A percentile compares a stretch with the other conserved stretches of the same genome.
Evolutionary conservation across 1,139 yeast species (phyloP).

Genomic region (Suhomyces kunorum): DNA sequence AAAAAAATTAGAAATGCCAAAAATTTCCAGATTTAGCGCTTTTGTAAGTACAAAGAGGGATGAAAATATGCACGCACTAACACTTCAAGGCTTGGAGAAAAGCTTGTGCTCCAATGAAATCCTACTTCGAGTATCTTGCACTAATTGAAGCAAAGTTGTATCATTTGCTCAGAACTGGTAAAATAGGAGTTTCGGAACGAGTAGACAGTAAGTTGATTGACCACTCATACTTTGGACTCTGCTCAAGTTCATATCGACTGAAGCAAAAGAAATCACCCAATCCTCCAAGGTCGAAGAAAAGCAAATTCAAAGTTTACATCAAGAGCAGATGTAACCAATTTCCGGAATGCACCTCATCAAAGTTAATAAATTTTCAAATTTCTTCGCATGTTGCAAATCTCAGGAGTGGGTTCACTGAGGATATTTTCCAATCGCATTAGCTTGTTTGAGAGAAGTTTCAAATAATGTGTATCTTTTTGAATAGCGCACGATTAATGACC

Average conservation of each 20-base stretch:
- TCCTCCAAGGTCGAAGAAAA: not conserved
- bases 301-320: not conserved
- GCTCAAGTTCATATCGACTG: not conserved
- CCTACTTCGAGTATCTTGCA: constrained; percentile 24
- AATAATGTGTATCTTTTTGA: not conserved
- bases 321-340: not conserved
- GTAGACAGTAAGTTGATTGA: not conserved
- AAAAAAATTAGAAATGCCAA: constrained; percentile 13
- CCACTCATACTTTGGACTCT: not conserved
- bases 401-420: constrained; percentile 15
- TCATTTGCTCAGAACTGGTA: constrained; percentile 9
- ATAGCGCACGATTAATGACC: not conserved
- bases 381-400: not conserved
- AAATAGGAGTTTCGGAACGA: not conserved
- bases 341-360: not conserved
- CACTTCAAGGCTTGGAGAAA: constrained; percentile 26
- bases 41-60: constrained; percentile 24
- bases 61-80: too few relatives aligned
- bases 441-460: not conserved
- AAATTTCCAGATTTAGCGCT: constrained; percentile 22
- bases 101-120: constrained; percentile 17
- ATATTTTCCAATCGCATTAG: constrained; percentile 12
- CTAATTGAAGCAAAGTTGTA: constrained; percentile 23
- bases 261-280: not conserved
- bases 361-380: not conserved